Evolutionary conservation across 129 eudicot genomes (phyloP).

Genomic region (Solidago caesia): DNA sequence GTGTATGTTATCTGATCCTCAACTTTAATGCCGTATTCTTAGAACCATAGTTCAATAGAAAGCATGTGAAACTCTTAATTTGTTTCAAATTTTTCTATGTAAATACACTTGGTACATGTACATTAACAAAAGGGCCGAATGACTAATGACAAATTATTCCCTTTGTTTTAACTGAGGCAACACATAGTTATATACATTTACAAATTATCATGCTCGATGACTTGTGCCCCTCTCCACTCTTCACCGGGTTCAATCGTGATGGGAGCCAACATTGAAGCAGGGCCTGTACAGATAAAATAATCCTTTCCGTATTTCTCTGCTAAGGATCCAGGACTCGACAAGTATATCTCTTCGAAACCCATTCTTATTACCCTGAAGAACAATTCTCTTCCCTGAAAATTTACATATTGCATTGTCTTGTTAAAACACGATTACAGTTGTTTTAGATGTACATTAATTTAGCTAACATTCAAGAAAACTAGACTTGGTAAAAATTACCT

Average conservation of each 20-base stretch:
- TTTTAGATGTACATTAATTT: too few species aligned
- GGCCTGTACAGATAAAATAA: conserved; percentile 83
- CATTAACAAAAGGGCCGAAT: conserved; percentile 2
- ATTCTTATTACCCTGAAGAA: conserved; percentile 75
- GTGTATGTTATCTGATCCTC: too few species aligned
- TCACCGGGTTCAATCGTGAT: conserved; percentile 78
- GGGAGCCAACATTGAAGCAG: conserved; percentile 79
- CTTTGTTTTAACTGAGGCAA: background rate
- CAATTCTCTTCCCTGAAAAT: conserved; percentile 66
- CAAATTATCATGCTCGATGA: conserved; percentile 87
- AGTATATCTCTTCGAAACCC: conserved; percentile 80
- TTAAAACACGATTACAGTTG: too few species aligned
- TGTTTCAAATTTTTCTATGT: background rate
- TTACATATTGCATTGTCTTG: too few species aligned
- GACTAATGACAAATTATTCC: background rate
- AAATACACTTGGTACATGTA: conserved; percentile 17
- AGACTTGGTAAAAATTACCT: conserved; percentile 41
- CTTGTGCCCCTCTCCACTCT: conserved; percentile 94
- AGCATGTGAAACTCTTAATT: background rate
- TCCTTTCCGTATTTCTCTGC: conserved; percentile 62
- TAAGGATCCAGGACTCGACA: conserved; percentile 81
- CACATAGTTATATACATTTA: conserved; percentile 23
- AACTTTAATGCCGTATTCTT: too few species aligned
- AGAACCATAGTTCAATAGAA: background rate
- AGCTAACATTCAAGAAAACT: too few species aligned